Base-by-base conservation (phyloP, 2,329 filamentous ascomycete genomes). In the Diaporthe batatas region DNA sequence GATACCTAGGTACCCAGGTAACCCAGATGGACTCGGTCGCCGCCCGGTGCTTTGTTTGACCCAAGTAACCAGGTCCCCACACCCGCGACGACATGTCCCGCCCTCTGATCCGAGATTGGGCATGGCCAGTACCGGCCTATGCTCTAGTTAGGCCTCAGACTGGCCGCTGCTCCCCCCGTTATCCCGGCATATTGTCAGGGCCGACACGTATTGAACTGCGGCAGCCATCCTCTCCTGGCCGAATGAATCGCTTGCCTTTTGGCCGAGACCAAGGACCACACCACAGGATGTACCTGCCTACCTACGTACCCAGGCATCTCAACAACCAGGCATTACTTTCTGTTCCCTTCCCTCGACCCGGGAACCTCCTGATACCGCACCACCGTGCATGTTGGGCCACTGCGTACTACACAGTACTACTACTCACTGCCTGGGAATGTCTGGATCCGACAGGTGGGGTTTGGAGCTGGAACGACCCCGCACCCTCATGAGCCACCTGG, bases 221-320 rank as follows among this genome's bases (percentile, higher is more conserved):
- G 21, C 8, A 49, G 42, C 42, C 25, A 23, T 47, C 4, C 6
- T 25, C 25, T 34, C 34, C 54, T 29, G 49, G 54, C 42, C 44
- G 42, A 68, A 68, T 59, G 59, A 73, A 53, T 51, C 68, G 59
- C 59, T 14, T 29, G 44, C 68, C 68, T 51, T 73, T 71, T 64
- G 68, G 34, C 72, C 72, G 72, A 42, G 39, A 42, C 11, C 36
- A 39, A 39, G 29, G 29, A 29, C 7, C 11, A 10, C 11, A 36
- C 34, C 34, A 11, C 11, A 11, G 39, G 3, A 42, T 14, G 39
- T 16, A 42, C 12, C 12, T 42, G 12, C 14, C 39, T 16, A 42
- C 2, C 12, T 42, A 42, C 12, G 39, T 42, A 36, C 34, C 34
- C 2, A 6, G 49, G 29, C 34, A 18, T 36, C 54, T n/a, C 54